A percentile compares a stretch with the other conserved stretches of the same genome.
Conservation (phyloP, 2,329 filamentous ascomycete genomes). For the Penicillium sp. region DNA sequence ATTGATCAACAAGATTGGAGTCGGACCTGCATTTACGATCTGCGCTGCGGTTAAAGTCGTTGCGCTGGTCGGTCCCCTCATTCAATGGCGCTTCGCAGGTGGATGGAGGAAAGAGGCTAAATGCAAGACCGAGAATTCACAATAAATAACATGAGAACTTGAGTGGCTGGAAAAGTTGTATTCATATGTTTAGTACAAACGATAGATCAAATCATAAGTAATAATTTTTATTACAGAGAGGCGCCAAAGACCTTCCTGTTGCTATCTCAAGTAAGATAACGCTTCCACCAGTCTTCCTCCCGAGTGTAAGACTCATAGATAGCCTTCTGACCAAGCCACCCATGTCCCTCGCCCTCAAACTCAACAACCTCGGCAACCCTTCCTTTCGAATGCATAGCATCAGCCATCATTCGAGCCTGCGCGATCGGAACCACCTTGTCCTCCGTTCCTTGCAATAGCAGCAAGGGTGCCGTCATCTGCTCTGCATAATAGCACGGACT, state of each 20-base stretch:
- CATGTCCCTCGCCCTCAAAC: slow-evolving; percentile 55
- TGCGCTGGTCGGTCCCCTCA: slow-evolving; percentile 47
- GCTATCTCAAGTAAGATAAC: slow-evolving; percentile 11
- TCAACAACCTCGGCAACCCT: slow-evolving; percentile 52
- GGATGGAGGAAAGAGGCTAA: slow-evolving; percentile 35
- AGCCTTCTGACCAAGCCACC: slow-evolving; percentile 33
- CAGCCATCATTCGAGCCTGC: slow-evolving; percentile 57
- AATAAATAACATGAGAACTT: background rate
- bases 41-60: slow-evolving; percentile 48
- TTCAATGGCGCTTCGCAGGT: slow-evolving; percentile 48
- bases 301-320: slow-evolving; percentile 21
- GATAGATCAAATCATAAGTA: background rate
- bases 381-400: slow-evolving; percentile 45
- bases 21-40: slow-evolving; percentile 52
- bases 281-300: slow-evolving; percentile 22
- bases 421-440: slow-evolving; percentile 62
- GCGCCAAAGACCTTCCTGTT: background rate
- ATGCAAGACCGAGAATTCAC: background rate
- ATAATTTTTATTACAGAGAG: background rate
- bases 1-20: slow-evolving; percentile 50
- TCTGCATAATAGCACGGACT: slow-evolving; percentile 54
- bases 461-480: slow-evolving; percentile 53
- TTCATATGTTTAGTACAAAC: background rate
- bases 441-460: slow-evolving; percentile 58
- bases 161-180: background rate